These are phyloP conservation scores for Penicillium salamii DNA, from an alignment of 495 filamentous ascomycete species.

Conservation along the genomic window DNA sequence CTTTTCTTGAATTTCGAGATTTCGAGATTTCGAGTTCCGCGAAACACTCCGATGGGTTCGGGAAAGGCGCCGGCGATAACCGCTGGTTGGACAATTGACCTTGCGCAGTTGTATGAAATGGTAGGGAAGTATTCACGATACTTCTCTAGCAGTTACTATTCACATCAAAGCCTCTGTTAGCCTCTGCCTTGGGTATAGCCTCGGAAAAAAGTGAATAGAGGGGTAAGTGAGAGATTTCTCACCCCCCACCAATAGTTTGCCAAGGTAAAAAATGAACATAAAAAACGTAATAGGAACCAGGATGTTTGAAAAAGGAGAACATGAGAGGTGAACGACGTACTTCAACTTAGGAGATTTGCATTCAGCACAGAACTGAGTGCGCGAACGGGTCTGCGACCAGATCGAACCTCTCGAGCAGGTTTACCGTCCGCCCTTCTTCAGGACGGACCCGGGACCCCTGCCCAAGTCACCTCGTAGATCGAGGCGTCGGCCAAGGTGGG, in stretches of 20 bases:
- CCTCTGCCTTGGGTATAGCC: slow-evolving; percentile 5
- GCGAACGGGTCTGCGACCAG: slow-evolving; percentile 7
- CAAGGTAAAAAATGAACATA: slow-evolving; percentile 5
- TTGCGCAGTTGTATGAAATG: slow-evolving; percentile 18
- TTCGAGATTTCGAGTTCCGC: neutral
- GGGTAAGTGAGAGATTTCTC: slow-evolving; percentile 23
- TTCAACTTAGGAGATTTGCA: slow-evolving; percentile 13
- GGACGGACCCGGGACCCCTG: slow-evolving; percentile 57
- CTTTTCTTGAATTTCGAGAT: too few relatives aligned
- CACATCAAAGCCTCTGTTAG: slow-evolving; percentile 10
- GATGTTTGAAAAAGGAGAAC: neutral
- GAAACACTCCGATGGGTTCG: neutral
- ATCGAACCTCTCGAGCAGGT: slow-evolving; percentile 20
- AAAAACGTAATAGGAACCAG: neutral
- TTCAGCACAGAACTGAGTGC: slow-evolving; percentile 1
- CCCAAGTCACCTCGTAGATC: slow-evolving; percentile 43
- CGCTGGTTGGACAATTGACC: slow-evolving; percentile 16
- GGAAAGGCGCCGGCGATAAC: slow-evolving; percentile 8
- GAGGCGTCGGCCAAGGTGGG: slow-evolving; percentile 23
- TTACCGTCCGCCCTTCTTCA: slow-evolving; percentile 61
- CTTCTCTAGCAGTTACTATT: slow-evolving; percentile 14
- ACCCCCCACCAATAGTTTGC: slow-evolving; percentile 19
- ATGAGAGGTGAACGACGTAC: slow-evolving; percentile 9
- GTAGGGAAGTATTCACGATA: slow-evolving; percentile 20
- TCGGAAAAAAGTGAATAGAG: slow-evolving; percentile 19